Base-by-base conservation (phyloP, 306 rosid species). In the Lathyrus sativus region DNA sequence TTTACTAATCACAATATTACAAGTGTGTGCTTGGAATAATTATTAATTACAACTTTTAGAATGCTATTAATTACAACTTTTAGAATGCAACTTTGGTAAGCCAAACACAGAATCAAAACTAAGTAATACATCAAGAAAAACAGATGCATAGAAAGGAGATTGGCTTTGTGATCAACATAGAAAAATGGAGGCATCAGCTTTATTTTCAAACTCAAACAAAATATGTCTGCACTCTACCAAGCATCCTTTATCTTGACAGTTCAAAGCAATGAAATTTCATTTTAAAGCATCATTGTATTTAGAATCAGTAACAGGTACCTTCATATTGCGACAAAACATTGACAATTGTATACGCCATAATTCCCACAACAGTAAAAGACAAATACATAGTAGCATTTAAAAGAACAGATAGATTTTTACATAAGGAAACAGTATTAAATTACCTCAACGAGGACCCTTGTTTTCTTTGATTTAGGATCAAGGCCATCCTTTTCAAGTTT, bases 361-460 rank as follows among this genome's bases (percentile, higher is more conserved):
- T 61, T 53, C 37, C 37, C 26, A 31, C 3, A 44, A 58, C 55
- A 54, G 35, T 9, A 46, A 39, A 58, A 38, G 28, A 67, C 53
- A 57, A 51, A 70, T 12, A 76, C 8, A 49, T n/a, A 75, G 45
- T 10, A 17, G 11, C 26, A 63, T 38, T 71, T 18, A 33, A 15
- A 80, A 46, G 66, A 49, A 33, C 28, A 17, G 73, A 50, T 35
- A 26, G 19, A 54, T 59, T 58, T 51, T 33, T 14, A 22, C 22
- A 29, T 53, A 60, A 53, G 55, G 38, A 11, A 78, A 67, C 14
- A 4, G 18, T 5, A 35, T 72, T 43, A 37, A 51, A 62, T 80
- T 93, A 93, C 98, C 98, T 93, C 98, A 80, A 93, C 84, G 73
- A 83, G 65, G 64, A 88, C 96, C 85, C 68, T 88, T 2, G 86